phyloP scores from a whole-genome alignment of 257 asterid species.

The Nyctanthes arbortristis region DNA sequence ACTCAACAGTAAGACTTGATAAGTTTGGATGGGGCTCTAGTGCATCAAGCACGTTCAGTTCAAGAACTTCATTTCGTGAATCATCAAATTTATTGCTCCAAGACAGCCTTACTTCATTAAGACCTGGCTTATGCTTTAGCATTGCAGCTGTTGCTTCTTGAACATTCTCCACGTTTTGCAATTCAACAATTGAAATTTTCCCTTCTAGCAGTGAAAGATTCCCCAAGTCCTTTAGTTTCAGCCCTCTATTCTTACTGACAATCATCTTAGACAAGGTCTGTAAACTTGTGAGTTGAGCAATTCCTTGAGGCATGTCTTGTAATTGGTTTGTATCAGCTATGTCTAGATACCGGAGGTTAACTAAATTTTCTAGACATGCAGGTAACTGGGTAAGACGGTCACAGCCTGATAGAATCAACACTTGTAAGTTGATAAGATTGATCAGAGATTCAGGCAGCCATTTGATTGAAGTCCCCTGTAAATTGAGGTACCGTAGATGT shows the following conservation, averaged over 20 bases:
- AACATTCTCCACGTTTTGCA: constrained; percentile 15
- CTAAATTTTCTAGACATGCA: not conserved
- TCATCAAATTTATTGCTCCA: constrained; percentile 11
- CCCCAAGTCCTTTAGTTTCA: constrained; percentile 20
- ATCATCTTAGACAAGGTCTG: constrained; percentile 22
- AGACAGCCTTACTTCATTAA: constrained; percentile 12
- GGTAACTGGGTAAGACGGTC: constrained; percentile 12
- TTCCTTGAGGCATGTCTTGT: constrained; percentile 35
- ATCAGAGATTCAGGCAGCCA: constrained; percentile 19
- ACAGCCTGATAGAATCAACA: constrained; percentile 11
- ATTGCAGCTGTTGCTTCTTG: constrained; percentile 25
- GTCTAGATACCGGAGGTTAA: constrained; percentile 28
- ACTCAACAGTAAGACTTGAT: constrained; percentile 1
- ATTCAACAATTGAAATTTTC: constrained; percentile 1
- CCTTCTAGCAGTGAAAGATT: constrained; percentile 18
- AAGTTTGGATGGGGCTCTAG: constrained; percentile 14
- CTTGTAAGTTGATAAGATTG: constrained; percentile 20
- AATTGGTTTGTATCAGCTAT: constrained; percentile 11
- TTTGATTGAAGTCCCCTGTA: constrained; percentile 11
- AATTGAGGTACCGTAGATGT: constrained; percentile 29
- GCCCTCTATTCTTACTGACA: constrained; percentile 16
- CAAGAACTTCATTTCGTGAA: constrained; percentile 17
- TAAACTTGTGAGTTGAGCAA: constrained; percentile 16
- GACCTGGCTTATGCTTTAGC: not conserved
- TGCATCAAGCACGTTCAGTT: constrained; percentile 18